Evolutionary conservation across 192 early-diverging fungal species (phyloP), one percentile per base, ranked within the genome.

Genomic region (Coemansia sp.): DNA sequence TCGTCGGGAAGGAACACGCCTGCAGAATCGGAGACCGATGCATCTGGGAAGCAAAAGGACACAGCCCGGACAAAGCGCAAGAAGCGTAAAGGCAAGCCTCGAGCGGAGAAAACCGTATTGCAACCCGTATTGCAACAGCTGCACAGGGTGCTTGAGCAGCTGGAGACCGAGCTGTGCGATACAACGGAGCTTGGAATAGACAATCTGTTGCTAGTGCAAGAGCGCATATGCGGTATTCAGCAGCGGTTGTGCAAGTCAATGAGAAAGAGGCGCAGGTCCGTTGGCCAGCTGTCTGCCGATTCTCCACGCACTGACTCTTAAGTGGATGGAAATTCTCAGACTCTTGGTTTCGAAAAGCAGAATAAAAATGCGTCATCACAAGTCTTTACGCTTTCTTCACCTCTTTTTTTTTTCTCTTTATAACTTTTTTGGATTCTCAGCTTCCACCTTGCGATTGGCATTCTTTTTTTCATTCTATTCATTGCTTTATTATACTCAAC

Each of bases 211-310:
- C 20, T 13, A 25, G 59, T 51, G 5, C 74, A 76, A 59, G 33
- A 21, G 7, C 74, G 68, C n/a, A 31, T 76, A 2, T 59, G 59
- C 12, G 55, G 30, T 37, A 61, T 80, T 7, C 69, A 75, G 39
- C 64, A 64, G 39, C 63, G 31, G 12, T 58, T 75, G 6, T 80
- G 72, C 46, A 55, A 69, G 23, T 61, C 60, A 7, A 46, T 72
- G 52, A 23, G 28, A 16, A 21, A 7, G 25, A 51, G 26, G 3
- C 48, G 26, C 10, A 7, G 10, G 16, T 6, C n/a, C 18, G 15
- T 46, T 18, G 20, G 20, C 20, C 43, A 20, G 18, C 15, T n/a
- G 12, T 5, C 20, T 46, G 43, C 43, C n/a, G 18, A 46, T 21
- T 46, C 43, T 4, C 20, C 20, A 21, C 43, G 43, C 43, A 46